A percentile compares a stretch with the other conserved stretches of the same genome.
Conservation (phyloP, 2,329 filamentous ascomycete genomes). For the Aspergillus alliaceus region DNA sequence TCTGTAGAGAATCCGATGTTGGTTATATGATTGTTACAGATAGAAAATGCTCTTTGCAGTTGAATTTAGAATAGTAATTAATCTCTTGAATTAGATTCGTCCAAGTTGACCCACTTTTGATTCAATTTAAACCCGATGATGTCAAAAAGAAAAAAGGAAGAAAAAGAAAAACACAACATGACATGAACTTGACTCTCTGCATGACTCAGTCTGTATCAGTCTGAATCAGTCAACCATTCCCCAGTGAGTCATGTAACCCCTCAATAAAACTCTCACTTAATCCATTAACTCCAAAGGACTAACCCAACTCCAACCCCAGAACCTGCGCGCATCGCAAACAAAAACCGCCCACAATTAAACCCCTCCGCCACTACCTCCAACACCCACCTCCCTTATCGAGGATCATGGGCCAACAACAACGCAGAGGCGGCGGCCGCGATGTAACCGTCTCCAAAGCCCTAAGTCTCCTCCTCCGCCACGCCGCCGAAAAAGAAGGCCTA, state of each 20-base stretch:
- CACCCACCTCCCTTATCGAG: neutral
- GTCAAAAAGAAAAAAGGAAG: neutral
- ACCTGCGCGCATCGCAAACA: too few relatives aligned
- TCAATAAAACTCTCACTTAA: too few relatives aligned
- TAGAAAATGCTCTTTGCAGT: neutral
- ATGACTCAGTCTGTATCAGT: too few relatives aligned
- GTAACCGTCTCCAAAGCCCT: constrained; percentile 44
- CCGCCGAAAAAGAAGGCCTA: constrained; percentile 60
- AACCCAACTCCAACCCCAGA: too few relatives aligned
- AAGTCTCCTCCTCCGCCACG: constrained; percentile 58
- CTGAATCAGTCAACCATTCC: too few relatives aligned
- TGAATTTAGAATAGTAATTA: neutral
- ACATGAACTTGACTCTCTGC: too few relatives aligned
- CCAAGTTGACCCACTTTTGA: neutral
- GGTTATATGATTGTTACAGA: neutral
- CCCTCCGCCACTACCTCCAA: neutral
- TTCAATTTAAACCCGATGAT: constrained; percentile 6
- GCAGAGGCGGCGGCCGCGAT: constrained; percentile 25
- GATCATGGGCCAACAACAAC: constrained; percentile 8
- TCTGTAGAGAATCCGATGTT: neutral
- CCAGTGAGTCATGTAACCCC: too few relatives aligned
- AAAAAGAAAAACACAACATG: neutral
- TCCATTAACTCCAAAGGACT: too few relatives aligned
- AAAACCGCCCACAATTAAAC: neutral
- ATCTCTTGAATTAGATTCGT: too few relatives aligned